Evolutionary conservation across 768 basidiomycete genomes (phyloP).

Genomic region (Mycena metata): DNA sequence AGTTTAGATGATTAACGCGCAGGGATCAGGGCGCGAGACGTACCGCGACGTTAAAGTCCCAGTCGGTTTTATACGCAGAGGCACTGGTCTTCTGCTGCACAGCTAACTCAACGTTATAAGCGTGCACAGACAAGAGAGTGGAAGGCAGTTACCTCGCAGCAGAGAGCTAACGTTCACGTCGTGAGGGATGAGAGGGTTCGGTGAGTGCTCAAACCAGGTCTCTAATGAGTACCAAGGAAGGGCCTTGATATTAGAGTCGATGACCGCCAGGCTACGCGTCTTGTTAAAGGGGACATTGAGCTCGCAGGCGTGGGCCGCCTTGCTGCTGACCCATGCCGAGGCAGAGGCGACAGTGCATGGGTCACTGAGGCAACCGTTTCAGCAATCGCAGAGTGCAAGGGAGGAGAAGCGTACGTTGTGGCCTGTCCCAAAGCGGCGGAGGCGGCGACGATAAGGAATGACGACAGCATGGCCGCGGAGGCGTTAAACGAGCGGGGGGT

Average conservation of each 20-base stretch:
- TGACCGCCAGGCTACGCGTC: slow-evolving; percentile 30
- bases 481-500: neutral
- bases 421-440: slow-evolving; percentile 8
- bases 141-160: slow-evolving; percentile 14
- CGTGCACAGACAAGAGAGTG: neutral
- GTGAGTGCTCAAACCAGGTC: slow-evolving; percentile 35
- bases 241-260: slow-evolving; percentile 37
- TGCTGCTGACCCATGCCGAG: slow-evolving; percentile 32
- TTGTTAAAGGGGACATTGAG: slow-evolving; percentile 40
- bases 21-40: neutral
- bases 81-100: slow-evolving; percentile 21
- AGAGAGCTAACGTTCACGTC: slow-evolving; percentile 40
- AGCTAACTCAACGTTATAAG: neutral
- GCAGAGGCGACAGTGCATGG: slow-evolving; percentile 33
- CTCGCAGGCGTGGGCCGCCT: slow-evolving; percentile 37
- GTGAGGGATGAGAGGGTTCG: slow-evolving; percentile 41
- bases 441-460: slow-evolving; percentile 24
- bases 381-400: neutral
- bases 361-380: neutral
- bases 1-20: neutral
- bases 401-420: slow-evolving; percentile 4
- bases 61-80: slow-evolving; percentile 26
- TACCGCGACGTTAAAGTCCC: slow-evolving; percentile 38
- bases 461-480: slow-evolving; percentile 18
- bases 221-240: slow-evolving; percentile 35